Evolutionary conservation across 495 filamentous ascomycete species (phyloP).

Genomic region (Podospora anserina): DNA sequence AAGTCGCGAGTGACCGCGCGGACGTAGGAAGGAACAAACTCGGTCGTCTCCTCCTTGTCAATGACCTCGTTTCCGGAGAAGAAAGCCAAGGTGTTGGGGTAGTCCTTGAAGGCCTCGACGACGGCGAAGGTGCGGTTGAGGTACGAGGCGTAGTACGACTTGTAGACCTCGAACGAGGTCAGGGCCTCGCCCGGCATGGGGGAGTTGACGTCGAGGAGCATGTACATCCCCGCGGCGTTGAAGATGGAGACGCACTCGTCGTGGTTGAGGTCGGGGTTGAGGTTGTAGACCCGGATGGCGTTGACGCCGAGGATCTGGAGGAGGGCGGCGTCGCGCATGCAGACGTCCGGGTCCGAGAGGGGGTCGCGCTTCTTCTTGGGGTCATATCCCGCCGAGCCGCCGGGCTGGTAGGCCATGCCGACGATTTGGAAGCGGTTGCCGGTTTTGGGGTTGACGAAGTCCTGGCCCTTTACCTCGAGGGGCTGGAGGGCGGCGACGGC

Average conservation of each 20-base stretch:
- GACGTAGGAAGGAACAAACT: constrained; percentile 63
- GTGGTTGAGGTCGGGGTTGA: constrained; percentile 80
- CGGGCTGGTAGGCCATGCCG: constrained; percentile 92
- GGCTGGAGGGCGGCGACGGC: constrained; percentile 65
- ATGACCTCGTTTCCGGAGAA: constrained; percentile 95
- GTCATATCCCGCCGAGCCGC: constrained; percentile 77
- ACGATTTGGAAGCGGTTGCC: constrained; percentile 83
- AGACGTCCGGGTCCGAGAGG: constrained; percentile 68
- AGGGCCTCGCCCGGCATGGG: constrained; percentile 76
- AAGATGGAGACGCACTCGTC: constrained; percentile 88
- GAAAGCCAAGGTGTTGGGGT: constrained; percentile 87
- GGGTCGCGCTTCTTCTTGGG: constrained; percentile 61
- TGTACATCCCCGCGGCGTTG: constrained; percentile 65
- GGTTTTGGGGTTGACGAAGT: constrained; percentile 80
- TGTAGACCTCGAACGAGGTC: constrained; percentile 63
- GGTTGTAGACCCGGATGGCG: constrained; percentile 90
- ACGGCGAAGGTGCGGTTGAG: constrained; percentile 81
- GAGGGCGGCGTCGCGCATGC: constrained; percentile 85
- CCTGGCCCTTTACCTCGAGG: constrained; percentile 67
- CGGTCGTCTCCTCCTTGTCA: constrained; percentile 58
- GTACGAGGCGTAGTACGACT: constrained; percentile 72
- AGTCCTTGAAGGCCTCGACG: constrained; percentile 91
- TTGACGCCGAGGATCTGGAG: constrained; percentile 85
- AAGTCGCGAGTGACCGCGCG: constrained; percentile 80
- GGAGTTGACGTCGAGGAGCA: constrained; percentile 84